A percentile compares a stretch with the other conserved stretches of the same genome.
phyloP scores from a whole-genome alignment of 306 rosid species.

The Clitoria ternatea region DNA sequence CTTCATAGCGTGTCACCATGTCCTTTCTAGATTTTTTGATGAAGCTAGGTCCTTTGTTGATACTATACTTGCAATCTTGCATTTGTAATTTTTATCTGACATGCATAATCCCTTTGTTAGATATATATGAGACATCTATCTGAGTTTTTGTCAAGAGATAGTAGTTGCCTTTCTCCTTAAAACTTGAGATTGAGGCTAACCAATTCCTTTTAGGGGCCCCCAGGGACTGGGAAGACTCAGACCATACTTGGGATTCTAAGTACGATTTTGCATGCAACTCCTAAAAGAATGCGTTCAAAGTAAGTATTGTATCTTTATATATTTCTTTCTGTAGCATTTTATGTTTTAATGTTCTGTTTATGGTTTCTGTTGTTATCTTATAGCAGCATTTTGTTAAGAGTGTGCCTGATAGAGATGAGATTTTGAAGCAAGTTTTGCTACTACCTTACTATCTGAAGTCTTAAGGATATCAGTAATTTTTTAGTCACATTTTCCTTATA shows the following conservation, averaged over 20 bases:
- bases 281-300: constrained; percentile 77
- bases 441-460: too few species aligned
- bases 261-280: constrained; percentile 89
- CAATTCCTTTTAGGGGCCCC: constrained; percentile 78
- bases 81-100: constrained; percentile 18
- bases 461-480: background rate
- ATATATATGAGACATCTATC: background rate
- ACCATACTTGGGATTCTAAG: constrained; percentile 93
- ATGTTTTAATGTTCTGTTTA: background rate
- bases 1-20: background rate
- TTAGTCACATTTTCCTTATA: constrained; percentile 2
- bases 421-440: constrained; percentile 16
- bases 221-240: constrained; percentile 98
- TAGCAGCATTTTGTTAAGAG: background rate
- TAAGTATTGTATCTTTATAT: constrained; percentile 26
- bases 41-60: constrained; percentile 11
- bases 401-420: constrained; percentile 18
- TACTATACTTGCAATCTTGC: background rate
- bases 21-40: background rate
- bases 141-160: background rate
- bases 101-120: constrained; percentile 15
- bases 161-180: background rate
- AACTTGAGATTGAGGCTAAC: constrained; percentile 31
- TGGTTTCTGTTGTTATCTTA: constrained; percentile 6
- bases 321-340: background rate